These are phyloP conservation scores for Nothophaeocryptopus gaeumannii DNA, from an alignment of 2,329 filamentous ascomycete species.

Conservation along the genomic window DNA sequence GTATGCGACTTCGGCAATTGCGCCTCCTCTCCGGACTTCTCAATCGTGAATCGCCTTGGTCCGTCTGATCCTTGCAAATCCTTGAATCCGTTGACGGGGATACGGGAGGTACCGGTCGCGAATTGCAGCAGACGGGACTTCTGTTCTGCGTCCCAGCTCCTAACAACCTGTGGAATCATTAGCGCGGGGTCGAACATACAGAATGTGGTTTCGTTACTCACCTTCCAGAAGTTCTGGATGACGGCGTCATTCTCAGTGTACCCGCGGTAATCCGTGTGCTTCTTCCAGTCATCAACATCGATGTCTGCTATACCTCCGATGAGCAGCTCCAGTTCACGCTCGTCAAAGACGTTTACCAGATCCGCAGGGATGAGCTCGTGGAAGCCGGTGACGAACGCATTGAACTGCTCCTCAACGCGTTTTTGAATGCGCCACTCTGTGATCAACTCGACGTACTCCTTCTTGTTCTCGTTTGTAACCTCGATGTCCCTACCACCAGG, in stretches of 20 bases:
- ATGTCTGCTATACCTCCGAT: constrained; percentile 99
- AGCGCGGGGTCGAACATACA: too few relatives aligned
- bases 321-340: constrained; percentile 90
- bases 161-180: constrained; percentile 60
- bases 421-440: constrained; percentile 99
- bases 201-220: constrained; percentile 38
- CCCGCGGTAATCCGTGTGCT: constrained; percentile 97
- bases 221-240: constrained; percentile 97
- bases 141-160: constrained; percentile 96
- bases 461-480: constrained; percentile 98
- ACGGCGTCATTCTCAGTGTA: constrained; percentile 98
- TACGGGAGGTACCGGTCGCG: constrained; percentile 93
- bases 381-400: constrained; percentile 95
- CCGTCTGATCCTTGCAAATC: constrained; percentile 96
- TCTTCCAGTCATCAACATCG: constrained; percentile 99
- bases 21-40: constrained; percentile 87
- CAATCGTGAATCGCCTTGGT: constrained; percentile 92
- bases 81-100: constrained; percentile 99
- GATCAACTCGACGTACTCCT: constrained; percentile 97
- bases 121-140: constrained; percentile 96
- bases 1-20: constrained; percentile 97
- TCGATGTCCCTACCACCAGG: constrained; percentile 86
- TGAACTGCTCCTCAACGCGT: constrained; percentile 96
- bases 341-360: constrained; percentile 96
- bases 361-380: constrained; percentile 96